Evolutionary conservation across 768 basidiomycete genomes (phyloP).

Genomic region (Mycena epipterygia): DNA sequence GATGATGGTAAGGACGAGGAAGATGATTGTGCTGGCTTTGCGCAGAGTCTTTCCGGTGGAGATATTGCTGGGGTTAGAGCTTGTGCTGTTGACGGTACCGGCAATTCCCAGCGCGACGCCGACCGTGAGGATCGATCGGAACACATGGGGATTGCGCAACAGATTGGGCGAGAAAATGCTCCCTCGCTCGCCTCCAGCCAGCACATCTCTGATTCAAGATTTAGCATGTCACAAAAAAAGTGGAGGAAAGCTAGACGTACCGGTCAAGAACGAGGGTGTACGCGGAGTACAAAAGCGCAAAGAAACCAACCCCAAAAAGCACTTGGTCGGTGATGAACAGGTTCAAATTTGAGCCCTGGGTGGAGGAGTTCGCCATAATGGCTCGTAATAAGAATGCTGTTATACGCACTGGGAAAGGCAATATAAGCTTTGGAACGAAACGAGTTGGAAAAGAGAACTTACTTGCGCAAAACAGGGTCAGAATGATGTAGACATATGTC

Average conservation of each 20-base stretch:
- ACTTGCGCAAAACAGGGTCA: constrained; percentile 57
- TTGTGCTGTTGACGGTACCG: constrained; percentile 39
- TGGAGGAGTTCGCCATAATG: constrained; percentile 46
- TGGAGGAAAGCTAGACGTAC: constrained; percentile 40
- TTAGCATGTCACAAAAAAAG: neutral
- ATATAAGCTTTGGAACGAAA: neutral
- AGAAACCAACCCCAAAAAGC: constrained; percentile 58
- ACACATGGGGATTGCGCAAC: constrained; percentile 47
- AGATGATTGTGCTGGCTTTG: constrained; percentile 50
- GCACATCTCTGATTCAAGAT: constrained; percentile 33
- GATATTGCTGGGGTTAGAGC: constrained; percentile 27
- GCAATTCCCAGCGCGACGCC: constrained; percentile 53
- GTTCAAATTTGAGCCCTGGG: constrained; percentile 47
- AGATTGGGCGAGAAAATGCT: constrained; percentile 28
- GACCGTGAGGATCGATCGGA: constrained; percentile 43
- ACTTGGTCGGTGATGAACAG: constrained; percentile 56
- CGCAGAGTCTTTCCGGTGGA: constrained; percentile 41
- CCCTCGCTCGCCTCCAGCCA: constrained; percentile 21
- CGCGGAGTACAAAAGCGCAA: constrained; percentile 56
- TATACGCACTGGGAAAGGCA: constrained; percentile 50
- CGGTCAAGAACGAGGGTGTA: constrained; percentile 58
- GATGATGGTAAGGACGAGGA: constrained; percentile 52
- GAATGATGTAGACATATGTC: constrained; percentile 50
- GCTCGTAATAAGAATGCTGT: constrained; percentile 57
- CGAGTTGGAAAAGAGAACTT: constrained; percentile 32